Evolutionary conservation across 345 rosid species (phyloP).

Genomic region (Erucastrum elatum): DNA sequence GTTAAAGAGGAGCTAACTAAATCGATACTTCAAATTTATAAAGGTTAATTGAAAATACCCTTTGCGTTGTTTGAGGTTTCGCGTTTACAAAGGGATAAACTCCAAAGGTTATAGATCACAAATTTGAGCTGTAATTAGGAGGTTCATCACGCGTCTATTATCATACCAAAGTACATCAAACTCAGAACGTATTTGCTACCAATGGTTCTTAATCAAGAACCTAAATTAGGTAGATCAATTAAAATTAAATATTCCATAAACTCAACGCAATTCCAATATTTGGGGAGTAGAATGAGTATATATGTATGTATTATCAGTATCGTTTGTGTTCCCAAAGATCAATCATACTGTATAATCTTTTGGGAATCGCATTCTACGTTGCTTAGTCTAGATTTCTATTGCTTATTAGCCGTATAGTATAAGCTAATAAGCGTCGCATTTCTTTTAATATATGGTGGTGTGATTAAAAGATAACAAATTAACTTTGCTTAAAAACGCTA

Average conservation of each 20-base stretch:
- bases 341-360: not conserved
- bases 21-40: not conserved
- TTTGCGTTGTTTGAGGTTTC: conserved; percentile 7
- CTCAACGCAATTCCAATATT: not conserved
- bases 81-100: conserved; percentile 8
- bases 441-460: not conserved
- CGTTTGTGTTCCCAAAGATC: not conserved
- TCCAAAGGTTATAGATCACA: conserved; percentile 10
- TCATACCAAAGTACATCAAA: conserved; percentile 17
- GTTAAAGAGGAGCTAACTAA: conserved; percentile 17
- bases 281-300: not conserved
- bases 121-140: conserved; percentile 11
- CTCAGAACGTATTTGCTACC: not conserved
- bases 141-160: conserved; percentile 20
- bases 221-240: conserved; percentile 3
- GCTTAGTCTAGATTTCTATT: not conserved
- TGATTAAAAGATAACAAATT: not conserved
- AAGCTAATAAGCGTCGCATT: not conserved
- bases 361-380: not conserved
- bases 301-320: not conserved
- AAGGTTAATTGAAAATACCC: not conserved
- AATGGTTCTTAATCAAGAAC: conserved; percentile 11
- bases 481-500: not conserved
- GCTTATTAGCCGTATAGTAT: not conserved
- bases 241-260: not conserved